Base-by-base conservation (phyloP, 192 early-diverging fungal species). In the Dissophora ornata region DNA sequence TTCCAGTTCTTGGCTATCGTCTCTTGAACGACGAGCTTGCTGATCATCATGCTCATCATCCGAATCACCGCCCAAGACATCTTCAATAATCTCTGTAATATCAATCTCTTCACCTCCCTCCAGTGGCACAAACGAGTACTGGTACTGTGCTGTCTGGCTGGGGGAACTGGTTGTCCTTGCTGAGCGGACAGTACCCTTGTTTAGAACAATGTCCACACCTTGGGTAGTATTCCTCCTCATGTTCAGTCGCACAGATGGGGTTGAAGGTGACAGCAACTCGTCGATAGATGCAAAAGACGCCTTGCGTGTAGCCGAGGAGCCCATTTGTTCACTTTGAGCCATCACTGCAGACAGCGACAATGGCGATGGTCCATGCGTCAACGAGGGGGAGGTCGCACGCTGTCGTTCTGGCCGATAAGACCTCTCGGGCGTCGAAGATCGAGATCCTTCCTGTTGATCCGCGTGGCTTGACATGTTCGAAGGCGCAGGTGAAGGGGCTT, bases 81-180 rank as follows among this genome's bases (percentile, higher is more conserved):
- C 71, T 25, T 82, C 81, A 54, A 82, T 82, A 38, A 82, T 79
- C 42, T 82, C 77, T 46, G 75, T 74, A 44, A 82, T 79, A 47
- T 82, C 81, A 53, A 82, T 74, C 9, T 69, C 77, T 22, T 79
- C 77, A 3, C 51, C 75, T 19, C 81, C 77, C 15, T 66, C 65
- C 24, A 59, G 28, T n/a, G 81, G 65, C 34, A 82, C 42, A 60
- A 82, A 82, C 41, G 62, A 68, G 48, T 82, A 82, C 22, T 68
- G 77, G 19, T 55, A 75, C 21, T 68, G 52, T 34, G 48, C 3
- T 15, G 16, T 3, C 21, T 50, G 69, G 4, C 19, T 47, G 15
- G 65, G 28, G 0, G 62, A 46, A 32, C 54, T 51, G 11, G 51
- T 40, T 21, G 67, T 61, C 49, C 49, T 53, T 8, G 45, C 36